Evolutionary conservation across 1,284 basidiomycete genomes (phyloP).

Genomic region (Leccinum pallidistipes): DNA sequence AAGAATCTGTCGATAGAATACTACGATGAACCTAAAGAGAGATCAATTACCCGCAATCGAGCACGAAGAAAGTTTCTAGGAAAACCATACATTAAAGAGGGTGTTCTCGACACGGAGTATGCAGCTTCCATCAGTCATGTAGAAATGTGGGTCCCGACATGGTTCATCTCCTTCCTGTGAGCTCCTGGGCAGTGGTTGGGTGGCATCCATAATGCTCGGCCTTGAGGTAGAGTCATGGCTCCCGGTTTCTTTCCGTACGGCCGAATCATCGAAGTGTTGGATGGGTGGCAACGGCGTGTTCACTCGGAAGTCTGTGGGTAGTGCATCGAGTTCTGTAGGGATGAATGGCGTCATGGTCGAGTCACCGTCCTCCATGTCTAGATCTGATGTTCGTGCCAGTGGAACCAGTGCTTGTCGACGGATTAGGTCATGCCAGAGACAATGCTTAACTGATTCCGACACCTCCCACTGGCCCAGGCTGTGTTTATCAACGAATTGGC

Average conservation of each 20-base stretch:
- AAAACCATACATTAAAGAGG: constrained; percentile 58
- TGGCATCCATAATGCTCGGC: background rate
- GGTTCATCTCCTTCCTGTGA: constrained; percentile 17
- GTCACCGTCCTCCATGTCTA: constrained; percentile 17
- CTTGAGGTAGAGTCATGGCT: constrained; percentile 9
- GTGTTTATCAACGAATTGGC: background rate
- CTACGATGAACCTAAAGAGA: constrained; percentile 58
- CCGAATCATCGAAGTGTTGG: constrained; percentile 5
- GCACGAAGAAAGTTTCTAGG: background rate
- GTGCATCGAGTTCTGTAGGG: constrained; percentile 22
- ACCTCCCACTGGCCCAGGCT: background rate
- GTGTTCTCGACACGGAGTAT: constrained; percentile 57
- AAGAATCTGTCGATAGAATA: constrained; percentile 59
- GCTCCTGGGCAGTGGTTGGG: background rate
- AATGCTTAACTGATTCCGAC: background rate
- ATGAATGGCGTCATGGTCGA: constrained; percentile 23
- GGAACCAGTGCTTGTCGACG: background rate
- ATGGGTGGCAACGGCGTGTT: background rate
- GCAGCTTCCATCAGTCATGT: constrained; percentile 61
- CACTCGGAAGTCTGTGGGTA: background rate
- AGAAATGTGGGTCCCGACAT: constrained; percentile 39
- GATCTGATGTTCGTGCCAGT: background rate
- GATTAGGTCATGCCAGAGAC: constrained; percentile 10
- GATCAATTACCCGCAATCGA: constrained; percentile 1
- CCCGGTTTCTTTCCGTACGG: constrained; percentile 10